Evolutionary conservation across 106 monocot species (phyloP).

Genomic region (Vanilla planifolia): DNA sequence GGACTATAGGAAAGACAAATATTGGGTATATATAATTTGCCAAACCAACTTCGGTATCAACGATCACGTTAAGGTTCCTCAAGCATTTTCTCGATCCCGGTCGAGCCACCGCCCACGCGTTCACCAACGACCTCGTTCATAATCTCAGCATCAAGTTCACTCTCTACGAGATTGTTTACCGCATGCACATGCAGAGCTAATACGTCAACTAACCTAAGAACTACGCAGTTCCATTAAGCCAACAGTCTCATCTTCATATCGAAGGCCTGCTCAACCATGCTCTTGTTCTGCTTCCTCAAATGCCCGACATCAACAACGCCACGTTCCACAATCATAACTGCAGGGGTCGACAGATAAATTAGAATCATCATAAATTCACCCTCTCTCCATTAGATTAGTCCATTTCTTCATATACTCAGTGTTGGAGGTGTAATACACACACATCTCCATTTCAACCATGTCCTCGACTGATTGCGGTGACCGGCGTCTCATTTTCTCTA

Average conservation of each 20-base stretch:
- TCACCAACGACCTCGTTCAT: conserved; percentile 23
- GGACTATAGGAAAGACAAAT: too few relatives aligned
- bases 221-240: conserved; percentile 6
- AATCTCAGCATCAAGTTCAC: conserved; percentile 29
- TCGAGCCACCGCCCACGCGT: background rate
- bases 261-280: conserved; percentile 4
- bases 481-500: conserved; percentile 18
- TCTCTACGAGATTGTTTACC: conserved; percentile 33
- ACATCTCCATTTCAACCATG: conserved; percentile 36
- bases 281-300: background rate
- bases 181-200: conserved; percentile 8
- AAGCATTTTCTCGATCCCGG: conserved; percentile 39
- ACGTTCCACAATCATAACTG: background rate
- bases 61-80: conserved; percentile 37
- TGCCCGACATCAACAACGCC: conserved; percentile 5
- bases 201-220: conserved; percentile 1
- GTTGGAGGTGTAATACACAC: conserved; percentile 19
- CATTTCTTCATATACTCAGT: conserved; percentile 18
- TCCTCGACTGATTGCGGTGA: conserved; percentile 18
- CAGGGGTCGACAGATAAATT: background rate
- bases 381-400: background rate
- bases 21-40: too few relatives aligned
- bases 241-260: conserved; percentile 13
- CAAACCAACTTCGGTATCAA: conserved; percentile 19
- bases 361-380: conserved; percentile 1